These are phyloP conservation scores for Monosporascus ibericus DNA, from an alignment of 2,329 filamentous ascomycete genomes.

Conservation along the genomic window DNA sequence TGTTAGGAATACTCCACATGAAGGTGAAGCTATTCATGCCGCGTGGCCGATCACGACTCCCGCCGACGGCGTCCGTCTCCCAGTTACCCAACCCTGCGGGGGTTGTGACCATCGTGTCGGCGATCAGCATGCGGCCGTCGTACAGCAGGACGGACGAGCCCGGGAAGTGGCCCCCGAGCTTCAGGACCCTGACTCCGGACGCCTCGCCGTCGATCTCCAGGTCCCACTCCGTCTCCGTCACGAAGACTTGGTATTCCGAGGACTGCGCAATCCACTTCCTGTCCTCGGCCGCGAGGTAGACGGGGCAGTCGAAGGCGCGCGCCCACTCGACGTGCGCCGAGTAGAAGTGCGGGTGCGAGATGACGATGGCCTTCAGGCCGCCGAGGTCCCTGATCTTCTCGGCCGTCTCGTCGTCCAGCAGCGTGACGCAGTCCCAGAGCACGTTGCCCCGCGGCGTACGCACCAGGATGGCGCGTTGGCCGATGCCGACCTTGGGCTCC, in stretches of 20 bases:
- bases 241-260: conserved; percentile 38
- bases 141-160: conserved; percentile 65
- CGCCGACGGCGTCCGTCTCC: conserved; percentile 35
- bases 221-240: conserved; percentile 37
- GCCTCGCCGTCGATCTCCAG: conserved; percentile 22
- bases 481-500: conserved; percentile 61
- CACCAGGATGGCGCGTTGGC: conserved; percentile 66
- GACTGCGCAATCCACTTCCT: conserved; percentile 52
- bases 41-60: conserved; percentile 28
- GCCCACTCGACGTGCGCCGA: conserved; percentile 73
- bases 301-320: conserved; percentile 57
- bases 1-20: conserved; percentile 72
- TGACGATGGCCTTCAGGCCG: conserved; percentile 65
- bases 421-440: conserved; percentile 73
- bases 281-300: conserved; percentile 65
- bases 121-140: conserved; percentile 58
- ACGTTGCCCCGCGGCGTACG: conserved; percentile 62
- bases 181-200: conserved; percentile 54
- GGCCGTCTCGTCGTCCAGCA: conserved; percentile 60
- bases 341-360: conserved; percentile 80
- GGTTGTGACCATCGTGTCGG: conserved; percentile 70
- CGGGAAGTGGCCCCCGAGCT: conserved; percentile 74
- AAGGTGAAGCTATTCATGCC: conserved; percentile 57
- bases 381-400: conserved; percentile 52
- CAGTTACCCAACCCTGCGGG: conserved; percentile 49